These are phyloP conservation scores for Vigna angularis DNA, from an alignment of 306 rosid species.

Conservation along the genomic window DNA sequence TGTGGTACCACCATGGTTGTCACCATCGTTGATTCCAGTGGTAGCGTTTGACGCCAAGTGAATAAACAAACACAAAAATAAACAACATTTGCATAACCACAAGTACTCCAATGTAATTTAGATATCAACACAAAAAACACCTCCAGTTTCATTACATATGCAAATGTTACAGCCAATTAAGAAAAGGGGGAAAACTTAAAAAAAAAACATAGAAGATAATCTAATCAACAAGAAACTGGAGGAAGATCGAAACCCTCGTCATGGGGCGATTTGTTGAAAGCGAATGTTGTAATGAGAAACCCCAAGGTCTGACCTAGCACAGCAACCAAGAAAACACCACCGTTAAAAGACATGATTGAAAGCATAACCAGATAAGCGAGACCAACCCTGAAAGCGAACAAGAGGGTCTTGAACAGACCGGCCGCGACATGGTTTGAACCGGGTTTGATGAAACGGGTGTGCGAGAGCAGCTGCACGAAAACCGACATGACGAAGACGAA, in stretches of 20 bases:
- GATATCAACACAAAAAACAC: no score
- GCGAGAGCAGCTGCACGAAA: constrained; percentile 62
- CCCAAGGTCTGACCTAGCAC: constrained; percentile 75
- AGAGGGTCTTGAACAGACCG: constrained; percentile 60
- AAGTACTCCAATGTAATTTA: background rate
- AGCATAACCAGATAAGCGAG: constrained; percentile 80
- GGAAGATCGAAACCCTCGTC: constrained; percentile 58
- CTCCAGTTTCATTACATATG: background rate
- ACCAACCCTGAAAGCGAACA: constrained; percentile 65
- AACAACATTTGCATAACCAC: no score
- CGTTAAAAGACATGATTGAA: constrained; percentile 88
- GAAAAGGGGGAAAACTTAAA: background rate
- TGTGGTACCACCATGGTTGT: no score
- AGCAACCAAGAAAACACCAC: constrained; percentile 73
- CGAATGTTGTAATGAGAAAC: constrained; percentile 62
- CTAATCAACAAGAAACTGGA: constrained; percentile 54
- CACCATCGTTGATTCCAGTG: no score
- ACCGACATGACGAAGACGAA: constrained; percentile 61
- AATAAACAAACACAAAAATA: background rate
- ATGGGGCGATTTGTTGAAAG: constrained; percentile 46
- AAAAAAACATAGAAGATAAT: background rate
- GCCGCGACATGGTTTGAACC: constrained; percentile 45
- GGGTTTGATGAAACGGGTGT: constrained; percentile 54
- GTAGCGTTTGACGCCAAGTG: background rate
- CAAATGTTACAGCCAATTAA: background rate